Base-by-base conservation (phyloP, 1,139 yeast species). In the Kodamaea plutei region DNA sequence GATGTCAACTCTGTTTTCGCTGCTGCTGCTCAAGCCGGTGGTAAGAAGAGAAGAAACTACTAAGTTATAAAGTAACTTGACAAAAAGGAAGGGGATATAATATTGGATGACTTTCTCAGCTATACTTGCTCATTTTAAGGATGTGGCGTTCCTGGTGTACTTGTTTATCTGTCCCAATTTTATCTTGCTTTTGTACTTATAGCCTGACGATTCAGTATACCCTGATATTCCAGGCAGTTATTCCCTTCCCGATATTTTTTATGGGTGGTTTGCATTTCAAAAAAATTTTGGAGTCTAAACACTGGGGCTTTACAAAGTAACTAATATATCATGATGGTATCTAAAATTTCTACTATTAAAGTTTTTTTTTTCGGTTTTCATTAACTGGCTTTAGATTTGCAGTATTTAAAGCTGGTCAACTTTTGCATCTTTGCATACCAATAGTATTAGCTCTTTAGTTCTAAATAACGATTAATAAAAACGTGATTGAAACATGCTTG, bases 1-100 rank as follows among this genome's bases (percentile, higher is more conserved):
- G 26, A 35, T 14, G 34, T 36, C 36, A 26, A 22, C 27, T 30
- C 32, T 22, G 31, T 32, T 18, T 27, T 27, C 20, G 34, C 35
- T 8, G 39, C 43, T 26, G 37, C 47, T 17, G 35, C 41, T 31
- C 40, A 27, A n/a, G 41, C 34, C 20, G 38, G 23, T 20, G 10
- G 30, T 10, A 39, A 38, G 36, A 42, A 31, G 35, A 45, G 48
- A 45, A 45, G 50, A 44, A 42, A 40, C 47, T 45, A 44, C 41
- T 44, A 42, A 35, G 31, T 28, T 28, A 26, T 17, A 5, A 10
- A 13, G 25, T 22, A 9, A 22, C 9, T 22, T 22, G 25, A 13
- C 14, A 15, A 24, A 15, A 24, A 18, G 20, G 16, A 20, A 5
- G 20, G 15, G 29, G 23, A 22, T 22, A 12, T 8, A 18, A 8